Evolutionary conservation across 371 early-diverging fungal genomes (phyloP).

Genomic region (Lichtheimia ramosa): DNA sequence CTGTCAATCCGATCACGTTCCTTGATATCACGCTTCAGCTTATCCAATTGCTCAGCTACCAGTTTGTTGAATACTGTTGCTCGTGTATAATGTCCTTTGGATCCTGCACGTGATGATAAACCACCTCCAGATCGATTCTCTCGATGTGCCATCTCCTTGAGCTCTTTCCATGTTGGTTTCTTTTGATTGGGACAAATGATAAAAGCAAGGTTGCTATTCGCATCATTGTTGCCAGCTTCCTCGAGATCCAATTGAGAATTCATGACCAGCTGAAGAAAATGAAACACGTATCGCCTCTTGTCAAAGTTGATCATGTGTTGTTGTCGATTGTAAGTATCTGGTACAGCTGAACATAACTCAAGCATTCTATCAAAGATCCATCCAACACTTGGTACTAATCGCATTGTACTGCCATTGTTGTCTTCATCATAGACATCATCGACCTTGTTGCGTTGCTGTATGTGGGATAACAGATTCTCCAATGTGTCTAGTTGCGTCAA

Average conservation of each 20-base stretch:
- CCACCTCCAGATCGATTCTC: constrained; percentile 34
- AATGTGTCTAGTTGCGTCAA: constrained; percentile 59
- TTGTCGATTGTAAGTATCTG: constrained; percentile 42
- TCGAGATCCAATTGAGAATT: constrained; percentile 37
- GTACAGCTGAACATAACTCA: constrained; percentile 44
- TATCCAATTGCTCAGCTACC: constrained; percentile 67
- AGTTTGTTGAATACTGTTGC: constrained; percentile 53
- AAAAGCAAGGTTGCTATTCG: constrained; percentile 13
- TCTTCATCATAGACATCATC: constrained; percentile 3
- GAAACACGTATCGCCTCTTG: constrained; percentile 67
- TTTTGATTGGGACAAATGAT: constrained; percentile 21
- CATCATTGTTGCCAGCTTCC: constrained; percentile 12
- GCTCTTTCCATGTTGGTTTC: constrained; percentile 30
- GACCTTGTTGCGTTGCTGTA: constrained; percentile 1
- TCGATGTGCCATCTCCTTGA: constrained; percentile 35
- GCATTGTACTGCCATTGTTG: not conserved
- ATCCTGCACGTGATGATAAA: constrained; percentile 24
- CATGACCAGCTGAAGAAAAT: constrained; percentile 59
- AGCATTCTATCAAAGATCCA: constrained; percentile 60
- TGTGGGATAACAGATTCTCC: constrained; percentile 35
- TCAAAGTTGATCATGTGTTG: constrained; percentile 65
- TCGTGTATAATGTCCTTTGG: constrained; percentile 14
- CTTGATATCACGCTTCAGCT: constrained; percentile 66
- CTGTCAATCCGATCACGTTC: constrained; percentile 72
- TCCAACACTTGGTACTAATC: constrained; percentile 49